Conservation (phyloP, 176 grass and related monocot genomes). For the Avena sativa region DNA sequence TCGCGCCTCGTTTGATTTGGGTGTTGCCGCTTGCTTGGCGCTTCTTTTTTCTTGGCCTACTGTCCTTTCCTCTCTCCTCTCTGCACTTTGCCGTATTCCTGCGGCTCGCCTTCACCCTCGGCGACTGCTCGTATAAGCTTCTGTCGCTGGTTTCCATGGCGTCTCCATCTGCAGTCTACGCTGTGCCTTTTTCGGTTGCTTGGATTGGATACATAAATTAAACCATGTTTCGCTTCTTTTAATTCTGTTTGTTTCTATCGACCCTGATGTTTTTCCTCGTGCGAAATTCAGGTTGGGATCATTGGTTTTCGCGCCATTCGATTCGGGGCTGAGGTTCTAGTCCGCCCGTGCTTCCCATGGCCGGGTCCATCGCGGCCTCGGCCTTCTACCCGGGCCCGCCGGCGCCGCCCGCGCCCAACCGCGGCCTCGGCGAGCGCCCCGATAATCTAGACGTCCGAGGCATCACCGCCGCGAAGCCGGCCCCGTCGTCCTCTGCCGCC, state of each 20-base stretch:
- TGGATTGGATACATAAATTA: slow-evolving; percentile 19
- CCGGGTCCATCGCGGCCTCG: slow-evolving; percentile 63
- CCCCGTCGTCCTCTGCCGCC: slow-evolving; percentile 38
- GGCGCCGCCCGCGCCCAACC: slow-evolving; percentile 40
- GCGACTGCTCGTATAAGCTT: neutral
- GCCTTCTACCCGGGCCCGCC: slow-evolving; percentile 71
- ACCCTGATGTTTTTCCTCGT: neutral
- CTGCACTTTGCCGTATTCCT: slow-evolving; percentile 12
- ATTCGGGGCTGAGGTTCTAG: slow-evolving; percentile 12
- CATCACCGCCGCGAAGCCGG: slow-evolving; percentile 52
- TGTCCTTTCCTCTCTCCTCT: neutral
- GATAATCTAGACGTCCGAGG: slow-evolving; percentile 60
- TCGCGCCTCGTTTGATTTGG: slow-evolving; percentile 28
- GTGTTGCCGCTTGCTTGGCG: neutral
- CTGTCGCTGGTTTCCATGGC: slow-evolving; percentile 2
- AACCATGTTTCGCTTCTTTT: neutral
- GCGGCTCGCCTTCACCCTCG: slow-evolving; percentile 30
- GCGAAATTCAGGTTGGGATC: slow-evolving; percentile 33
- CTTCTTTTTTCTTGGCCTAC: neutral
- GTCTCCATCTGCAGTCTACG: neutral
- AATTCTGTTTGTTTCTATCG: neutral
- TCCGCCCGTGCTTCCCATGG: slow-evolving; percentile 44
- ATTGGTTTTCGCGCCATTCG: neutral
- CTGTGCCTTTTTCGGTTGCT: slow-evolving; percentile 25
- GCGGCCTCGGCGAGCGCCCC: slow-evolving; percentile 40